Conservation (phyloP, 2,329 filamentous ascomycete species). For the Xylaria sp. region DNA sequence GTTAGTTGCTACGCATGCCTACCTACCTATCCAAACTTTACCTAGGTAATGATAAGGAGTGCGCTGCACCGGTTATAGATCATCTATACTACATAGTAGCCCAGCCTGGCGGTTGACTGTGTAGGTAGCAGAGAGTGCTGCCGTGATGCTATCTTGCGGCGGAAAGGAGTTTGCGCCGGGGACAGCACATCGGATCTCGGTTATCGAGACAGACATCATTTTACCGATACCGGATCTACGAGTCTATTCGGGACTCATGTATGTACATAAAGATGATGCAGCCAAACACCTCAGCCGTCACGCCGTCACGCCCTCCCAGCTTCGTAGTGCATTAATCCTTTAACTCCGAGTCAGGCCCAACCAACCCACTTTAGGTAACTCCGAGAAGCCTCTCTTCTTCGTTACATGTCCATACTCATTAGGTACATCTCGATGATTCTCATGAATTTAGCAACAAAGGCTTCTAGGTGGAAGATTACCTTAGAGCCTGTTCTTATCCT, state of each 20-base stretch:
- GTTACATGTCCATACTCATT: slow-evolving; percentile 81
- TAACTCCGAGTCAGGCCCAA: slow-evolving; percentile 23
- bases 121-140: not conserved
- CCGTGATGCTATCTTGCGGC: slow-evolving; percentile 18
- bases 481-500: slow-evolving; percentile 90
- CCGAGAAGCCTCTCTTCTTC: not conserved
- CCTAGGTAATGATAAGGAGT: not conserved
- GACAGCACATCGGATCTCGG: slow-evolving; percentile 16
- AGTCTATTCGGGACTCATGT: not conserved
- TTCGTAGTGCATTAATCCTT: slow-evolving; percentile 24
- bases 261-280: not conserved
- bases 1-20: too few species aligned
- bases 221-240: slow-evolving; percentile 21
- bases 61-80: not conserved
- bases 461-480: slow-evolving; percentile 97
- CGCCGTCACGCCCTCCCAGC: not conserved
- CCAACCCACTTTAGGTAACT: slow-evolving; percentile 6
- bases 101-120: slow-evolving; percentile 6
- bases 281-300: not conserved
- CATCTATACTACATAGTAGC: not conserved
- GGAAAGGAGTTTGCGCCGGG: slow-evolving; percentile 13
- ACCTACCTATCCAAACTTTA: not conserved
- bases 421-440: slow-evolving; percentile 88
- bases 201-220: slow-evolving; percentile 7
- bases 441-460: slow-evolving; percentile 99